Percentiles rank a stretch among this genome's conserved stretches.
These are phyloP conservation scores for Russula brevipes DNA, from an alignment of 768 basidiomycete species.

Conservation along the genomic window DNA sequence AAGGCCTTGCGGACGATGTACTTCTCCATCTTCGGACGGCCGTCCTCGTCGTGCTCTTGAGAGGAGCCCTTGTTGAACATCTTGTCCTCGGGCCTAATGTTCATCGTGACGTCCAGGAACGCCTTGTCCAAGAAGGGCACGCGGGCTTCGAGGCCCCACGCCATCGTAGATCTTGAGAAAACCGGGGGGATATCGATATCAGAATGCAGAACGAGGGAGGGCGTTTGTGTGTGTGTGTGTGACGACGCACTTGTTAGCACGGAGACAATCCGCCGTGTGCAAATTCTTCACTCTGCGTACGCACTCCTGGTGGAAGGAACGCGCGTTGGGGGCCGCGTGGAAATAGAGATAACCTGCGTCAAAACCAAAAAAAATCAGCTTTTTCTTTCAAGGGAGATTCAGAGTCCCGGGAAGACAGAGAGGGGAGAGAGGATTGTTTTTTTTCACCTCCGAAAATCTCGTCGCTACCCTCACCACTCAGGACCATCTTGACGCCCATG, in stretches of 20 bases:
- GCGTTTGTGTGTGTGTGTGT: background rate
- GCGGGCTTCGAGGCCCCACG: slow-evolving; percentile 97
- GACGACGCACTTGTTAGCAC: slow-evolving; percentile 84
- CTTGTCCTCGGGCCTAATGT: slow-evolving; percentile 81
- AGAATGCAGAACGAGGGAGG: background rate
- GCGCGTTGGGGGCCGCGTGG: slow-evolving; percentile 89
- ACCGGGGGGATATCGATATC: background rate
- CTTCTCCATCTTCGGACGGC: slow-evolving; percentile 94
- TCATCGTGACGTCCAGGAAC: slow-evolving; percentile 93
- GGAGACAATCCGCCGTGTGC: slow-evolving; percentile 93
- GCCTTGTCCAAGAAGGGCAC: slow-evolving; percentile 98
- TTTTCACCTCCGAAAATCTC: slow-evolving; percentile 87
- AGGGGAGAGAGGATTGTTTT: slow-evolving; percentile 13
- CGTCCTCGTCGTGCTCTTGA: slow-evolving; percentile 78
- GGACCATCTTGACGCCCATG: slow-evolving; percentile 99
- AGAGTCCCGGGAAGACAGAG: slow-evolving; percentile 11
- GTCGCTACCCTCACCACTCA: slow-evolving; percentile 95
- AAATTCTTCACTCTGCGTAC: slow-evolving; percentile 95
- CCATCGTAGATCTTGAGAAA: slow-evolving; percentile 82
- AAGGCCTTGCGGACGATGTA: slow-evolving; percentile 97
- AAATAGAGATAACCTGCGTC: slow-evolving; percentile 91
- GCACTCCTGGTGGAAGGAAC: slow-evolving; percentile 91
- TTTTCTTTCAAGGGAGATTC: background rate
- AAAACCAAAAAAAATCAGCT: too few relatives aligned
- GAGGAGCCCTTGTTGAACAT: slow-evolving; percentile 77